These are phyloP conservation scores for Stagonosporopsis cucurbitacearum DNA, from an alignment of 2,329 filamentous ascomycete species.

Conservation along the genomic window DNA sequence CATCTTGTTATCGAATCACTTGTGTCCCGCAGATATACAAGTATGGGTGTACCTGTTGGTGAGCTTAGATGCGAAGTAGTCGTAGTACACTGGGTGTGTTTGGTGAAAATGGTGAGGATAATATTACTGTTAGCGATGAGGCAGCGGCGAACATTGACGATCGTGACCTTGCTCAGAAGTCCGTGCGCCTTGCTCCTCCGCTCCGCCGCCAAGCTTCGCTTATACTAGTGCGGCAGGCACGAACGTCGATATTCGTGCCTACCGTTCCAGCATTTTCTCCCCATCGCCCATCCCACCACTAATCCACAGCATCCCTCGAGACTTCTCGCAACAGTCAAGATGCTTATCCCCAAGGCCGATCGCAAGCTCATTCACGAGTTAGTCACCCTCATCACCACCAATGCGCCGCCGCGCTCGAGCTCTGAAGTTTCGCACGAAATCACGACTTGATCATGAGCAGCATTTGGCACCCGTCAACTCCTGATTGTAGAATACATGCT, in stretches of 20 bases:
- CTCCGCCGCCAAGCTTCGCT: constrained; percentile 15
- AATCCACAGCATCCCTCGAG: constrained; percentile 32
- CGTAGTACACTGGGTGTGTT: not conserved
- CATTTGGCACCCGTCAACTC: constrained; percentile 5
- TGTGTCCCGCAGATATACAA: not conserved
- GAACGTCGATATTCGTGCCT: constrained; percentile 25
- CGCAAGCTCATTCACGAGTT: constrained; percentile 99
- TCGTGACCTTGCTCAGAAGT: constrained; percentile 1
- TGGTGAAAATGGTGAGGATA: not conserved
- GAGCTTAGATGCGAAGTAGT: not conserved
- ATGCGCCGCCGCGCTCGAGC: constrained; percentile 32
- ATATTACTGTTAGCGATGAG: not conserved
- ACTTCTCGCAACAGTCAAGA: constrained; percentile 52
- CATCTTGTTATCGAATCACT: constrained; percentile 20
- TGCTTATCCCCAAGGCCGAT: constrained; percentile 99
- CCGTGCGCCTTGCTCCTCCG: constrained; percentile 13
- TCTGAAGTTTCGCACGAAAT: constrained; percentile 38
- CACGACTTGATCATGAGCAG: constrained; percentile 40
- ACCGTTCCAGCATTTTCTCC: constrained; percentile 3
- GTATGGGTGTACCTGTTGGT: not conserved
- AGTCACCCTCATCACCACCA: constrained; percentile 62
- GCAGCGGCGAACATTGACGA: constrained; percentile 15
- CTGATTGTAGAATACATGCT: constrained; percentile 28
- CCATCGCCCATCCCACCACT: constrained; percentile 19
- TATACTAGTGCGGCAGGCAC: constrained; percentile 16